Conservation (phyloP, 805 yeast species). For the Metschnikowia reukaufii region DNA sequence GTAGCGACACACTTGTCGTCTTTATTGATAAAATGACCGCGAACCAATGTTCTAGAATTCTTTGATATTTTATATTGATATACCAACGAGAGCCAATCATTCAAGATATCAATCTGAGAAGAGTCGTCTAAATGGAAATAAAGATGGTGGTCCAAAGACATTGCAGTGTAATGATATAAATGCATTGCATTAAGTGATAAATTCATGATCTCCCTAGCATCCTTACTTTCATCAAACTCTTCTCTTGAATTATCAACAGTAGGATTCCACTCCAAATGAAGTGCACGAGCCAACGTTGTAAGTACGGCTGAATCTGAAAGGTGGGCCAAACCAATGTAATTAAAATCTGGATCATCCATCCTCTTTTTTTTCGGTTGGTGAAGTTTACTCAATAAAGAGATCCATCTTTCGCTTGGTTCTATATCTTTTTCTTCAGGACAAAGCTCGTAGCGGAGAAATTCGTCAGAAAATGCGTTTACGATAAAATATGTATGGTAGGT, state of each 20-base stretch:
- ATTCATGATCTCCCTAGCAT: slow-evolving; percentile 28
- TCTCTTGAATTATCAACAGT: slow-evolving; percentile 30
- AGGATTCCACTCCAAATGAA: slow-evolving; percentile 45
- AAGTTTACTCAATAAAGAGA: slow-evolving; percentile 41
- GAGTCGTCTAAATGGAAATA: slow-evolving; percentile 37
- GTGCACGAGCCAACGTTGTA: slow-evolving; percentile 42
- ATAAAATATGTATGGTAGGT: slow-evolving; percentile 39
- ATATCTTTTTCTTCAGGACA: slow-evolving; percentile 35
- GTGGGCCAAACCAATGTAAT: slow-evolving; percentile 39
- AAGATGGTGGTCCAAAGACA: slow-evolving; percentile 46
- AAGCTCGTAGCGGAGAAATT: slow-evolving; percentile 32
- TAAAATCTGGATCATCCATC: slow-evolving; percentile 28
- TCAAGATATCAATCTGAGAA: slow-evolving; percentile 28
- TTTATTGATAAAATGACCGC: slow-evolving; percentile 37
- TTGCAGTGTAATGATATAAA: slow-evolving; percentile 43
- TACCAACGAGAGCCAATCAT: slow-evolving; percentile 38
- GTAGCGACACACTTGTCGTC: slow-evolving; percentile 38
- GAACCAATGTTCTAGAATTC: slow-evolving; percentile 37
- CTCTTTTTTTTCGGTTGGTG: slow-evolving; percentile 22
- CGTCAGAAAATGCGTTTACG: slow-evolving; percentile 38
- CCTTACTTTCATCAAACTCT: slow-evolving; percentile 33
- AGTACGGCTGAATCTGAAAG: slow-evolving; percentile 40
- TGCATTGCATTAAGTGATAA: slow-evolving; percentile 18
- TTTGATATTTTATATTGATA: slow-evolving; percentile 37
- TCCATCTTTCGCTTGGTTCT: slow-evolving; percentile 39